A percentile compares a stretch with the other conserved stretches of the same genome.
Conservation (phyloP, 169 alveolate species). For the Eimeria mitis region DNA sequence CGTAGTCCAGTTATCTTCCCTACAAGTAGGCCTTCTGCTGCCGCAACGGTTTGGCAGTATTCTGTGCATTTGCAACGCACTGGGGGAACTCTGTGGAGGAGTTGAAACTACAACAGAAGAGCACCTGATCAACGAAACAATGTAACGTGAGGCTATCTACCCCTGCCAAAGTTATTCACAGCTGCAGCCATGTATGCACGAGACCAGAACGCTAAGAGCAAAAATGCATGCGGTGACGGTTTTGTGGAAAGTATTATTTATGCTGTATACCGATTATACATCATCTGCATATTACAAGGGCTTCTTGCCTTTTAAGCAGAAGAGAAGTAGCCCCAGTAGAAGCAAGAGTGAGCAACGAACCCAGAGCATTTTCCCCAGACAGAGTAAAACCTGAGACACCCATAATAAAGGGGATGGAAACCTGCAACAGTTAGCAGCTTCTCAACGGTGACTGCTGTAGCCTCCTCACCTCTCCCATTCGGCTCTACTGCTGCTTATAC, state of each 20-base stretch:
- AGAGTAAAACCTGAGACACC: slow-evolving; percentile 6
- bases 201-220: not conserved
- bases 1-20: not conserved
- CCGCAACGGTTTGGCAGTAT: not conserved
- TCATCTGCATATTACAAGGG: not conserved
- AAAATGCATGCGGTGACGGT: not conserved
- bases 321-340: not conserved
- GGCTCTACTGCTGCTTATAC: not conserved
- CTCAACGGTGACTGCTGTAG: not conserved
- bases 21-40: not conserved
- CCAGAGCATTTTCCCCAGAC: slow-evolving; percentile 4
- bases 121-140: not conserved
- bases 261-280: not conserved
- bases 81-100: not conserved
- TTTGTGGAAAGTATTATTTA: not conserved
- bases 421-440: not conserved
- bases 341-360: not conserved
- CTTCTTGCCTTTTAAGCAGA: slow-evolving; percentile 22
- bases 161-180: not conserved
- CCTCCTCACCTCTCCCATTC: not conserved
- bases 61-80: slow-evolving; percentile 32
- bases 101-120: not conserved
- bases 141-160: not conserved
- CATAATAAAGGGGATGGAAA: not conserved
- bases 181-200: not conserved